Evolutionary conservation across 2,329 filamentous ascomycete genomes (phyloP).

Genomic region (Pseudocercospora musae): DNA sequence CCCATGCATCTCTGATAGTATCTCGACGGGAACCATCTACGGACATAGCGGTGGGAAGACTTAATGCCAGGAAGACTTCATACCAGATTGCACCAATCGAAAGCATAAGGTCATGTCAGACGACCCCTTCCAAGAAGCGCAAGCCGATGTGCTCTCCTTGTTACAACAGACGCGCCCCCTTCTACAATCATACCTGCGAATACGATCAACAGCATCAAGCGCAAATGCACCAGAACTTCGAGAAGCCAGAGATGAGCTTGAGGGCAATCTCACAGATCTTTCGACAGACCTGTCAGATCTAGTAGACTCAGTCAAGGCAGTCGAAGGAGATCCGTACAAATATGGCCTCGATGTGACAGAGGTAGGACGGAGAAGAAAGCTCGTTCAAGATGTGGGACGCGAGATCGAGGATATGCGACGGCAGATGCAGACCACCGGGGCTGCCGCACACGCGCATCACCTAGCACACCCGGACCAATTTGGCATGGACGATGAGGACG

Average conservation of each 20-base stretch:
- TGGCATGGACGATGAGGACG: conserved; percentile 39
- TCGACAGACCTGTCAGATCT: conserved; percentile 86
- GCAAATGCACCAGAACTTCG: conserved; percentile 66
- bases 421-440: conserved; percentile 65
- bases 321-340: conserved; percentile 80
- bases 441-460: conserved; percentile 39
- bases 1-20: background rate
- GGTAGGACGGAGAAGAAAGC: conserved; percentile 71
- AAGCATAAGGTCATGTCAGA: conserved; percentile 28
- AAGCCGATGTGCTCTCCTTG: conserved; percentile 75
- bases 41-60: background rate
- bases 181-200: conserved; percentile 92
- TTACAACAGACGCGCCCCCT: conserved; percentile 78
- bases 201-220: conserved; percentile 76
- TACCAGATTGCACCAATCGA: background rate
- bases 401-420: conserved; percentile 88
- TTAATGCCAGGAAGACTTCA: background rate
- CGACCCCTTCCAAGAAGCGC: conserved; percentile 52
- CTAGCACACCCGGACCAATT: conserved; percentile 61
- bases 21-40: background rate
- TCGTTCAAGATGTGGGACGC: conserved; percentile 83
- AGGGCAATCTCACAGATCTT: conserved; percentile 69
- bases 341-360: conserved; percentile 84
- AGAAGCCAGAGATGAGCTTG: conserved; percentile 69
- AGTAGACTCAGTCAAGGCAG: conserved; percentile 77